Conservation (phyloP, 139 green algal genomes). For the Marvania coccoides region DNA sequence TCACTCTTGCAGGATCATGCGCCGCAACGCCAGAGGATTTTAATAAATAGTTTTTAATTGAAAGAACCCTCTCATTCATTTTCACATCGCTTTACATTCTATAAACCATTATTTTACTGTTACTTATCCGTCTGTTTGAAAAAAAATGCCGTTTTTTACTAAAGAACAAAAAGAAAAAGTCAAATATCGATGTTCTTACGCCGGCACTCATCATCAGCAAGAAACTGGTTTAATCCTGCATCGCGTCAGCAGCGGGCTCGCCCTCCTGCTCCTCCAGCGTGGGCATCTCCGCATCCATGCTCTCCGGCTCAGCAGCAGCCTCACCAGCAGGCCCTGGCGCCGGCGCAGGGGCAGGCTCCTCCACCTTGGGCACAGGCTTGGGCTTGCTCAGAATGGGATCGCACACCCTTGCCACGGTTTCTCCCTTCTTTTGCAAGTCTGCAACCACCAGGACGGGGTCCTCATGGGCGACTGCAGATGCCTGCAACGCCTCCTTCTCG, state of each 20-base stretch:
- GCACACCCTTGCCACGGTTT: constrained; percentile 64
- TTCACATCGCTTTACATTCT: too few species aligned
- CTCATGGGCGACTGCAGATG: constrained; percentile 31
- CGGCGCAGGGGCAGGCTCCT: neutral
- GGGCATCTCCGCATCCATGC: neutral
- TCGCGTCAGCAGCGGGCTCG: constrained; percentile 12
- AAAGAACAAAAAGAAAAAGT: too few species aligned
- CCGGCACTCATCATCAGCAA: neutral
- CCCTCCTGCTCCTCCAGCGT: neutral
- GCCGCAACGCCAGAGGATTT: constrained; percentile 11
- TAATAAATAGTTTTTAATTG: too few species aligned
- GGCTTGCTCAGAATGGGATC: constrained; percentile 86
- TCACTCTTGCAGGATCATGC: too few species aligned
- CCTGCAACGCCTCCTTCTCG: constrained; percentile 67
- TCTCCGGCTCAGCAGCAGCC: neutral
- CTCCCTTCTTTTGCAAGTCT: constrained; percentile 87
- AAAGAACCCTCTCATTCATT: too few species aligned
- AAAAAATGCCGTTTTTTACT: too few species aligned
- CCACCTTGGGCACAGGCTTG: constrained; percentile 38
- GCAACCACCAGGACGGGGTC: constrained; percentile 66
- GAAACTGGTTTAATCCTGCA: constrained; percentile 22
- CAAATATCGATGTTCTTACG: neutral
- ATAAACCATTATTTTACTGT: too few species aligned
- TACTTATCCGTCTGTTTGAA: too few species aligned
- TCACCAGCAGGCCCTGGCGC: neutral